Conservation (phyloP, 352 stramenopile species). For the Elongisporangium senticosum region DNA sequence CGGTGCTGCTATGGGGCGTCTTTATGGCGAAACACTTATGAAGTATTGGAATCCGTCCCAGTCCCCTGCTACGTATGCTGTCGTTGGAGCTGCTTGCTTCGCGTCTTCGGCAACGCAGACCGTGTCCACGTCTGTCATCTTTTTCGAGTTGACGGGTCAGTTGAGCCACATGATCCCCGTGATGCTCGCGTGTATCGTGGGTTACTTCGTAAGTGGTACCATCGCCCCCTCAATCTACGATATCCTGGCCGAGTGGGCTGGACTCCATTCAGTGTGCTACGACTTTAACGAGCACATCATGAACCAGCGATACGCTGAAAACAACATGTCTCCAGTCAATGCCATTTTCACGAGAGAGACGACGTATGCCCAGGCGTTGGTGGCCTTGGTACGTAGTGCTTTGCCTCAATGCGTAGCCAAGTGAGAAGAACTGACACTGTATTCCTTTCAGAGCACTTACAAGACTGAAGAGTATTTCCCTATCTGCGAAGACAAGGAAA, state of each 20-base stretch:
- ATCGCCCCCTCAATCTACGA: conserved; percentile 86
- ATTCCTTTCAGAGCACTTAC: conserved; percentile 41
- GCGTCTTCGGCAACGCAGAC: conserved; percentile 87
- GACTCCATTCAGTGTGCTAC: conserved; percentile 77
- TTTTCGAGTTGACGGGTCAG: conserved; percentile 83
- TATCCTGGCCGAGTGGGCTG: conserved; percentile 70
- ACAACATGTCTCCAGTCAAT: conserved; percentile 57
- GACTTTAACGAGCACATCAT: conserved; percentile 78
- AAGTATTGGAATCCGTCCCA: conserved; percentile 74
- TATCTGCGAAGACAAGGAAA: conserved; percentile 58
- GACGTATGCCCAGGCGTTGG: conserved; percentile 65
- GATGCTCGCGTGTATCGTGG: conserved; percentile 73
- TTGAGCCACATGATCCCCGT: conserved; percentile 81
- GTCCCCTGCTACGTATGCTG: conserved; percentile 77
- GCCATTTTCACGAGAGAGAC: conserved; percentile 66
- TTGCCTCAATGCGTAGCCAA: neutral
- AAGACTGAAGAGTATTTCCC: conserved; percentile 81
- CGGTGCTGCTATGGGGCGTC: conserved; percentile 59
- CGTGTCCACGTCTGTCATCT: conserved; percentile 82
- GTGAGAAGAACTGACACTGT: neutral
- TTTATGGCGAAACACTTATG: conserved; percentile 76
- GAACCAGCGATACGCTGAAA: conserved; percentile 51
- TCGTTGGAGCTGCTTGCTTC: conserved; percentile 90
- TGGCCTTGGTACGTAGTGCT: conserved; percentile 38
- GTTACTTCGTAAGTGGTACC: conserved; percentile 73